phyloP scores from a whole-genome alignment of 495 filamentous ascomycete genomes.

The Tuber borchii region DNA sequence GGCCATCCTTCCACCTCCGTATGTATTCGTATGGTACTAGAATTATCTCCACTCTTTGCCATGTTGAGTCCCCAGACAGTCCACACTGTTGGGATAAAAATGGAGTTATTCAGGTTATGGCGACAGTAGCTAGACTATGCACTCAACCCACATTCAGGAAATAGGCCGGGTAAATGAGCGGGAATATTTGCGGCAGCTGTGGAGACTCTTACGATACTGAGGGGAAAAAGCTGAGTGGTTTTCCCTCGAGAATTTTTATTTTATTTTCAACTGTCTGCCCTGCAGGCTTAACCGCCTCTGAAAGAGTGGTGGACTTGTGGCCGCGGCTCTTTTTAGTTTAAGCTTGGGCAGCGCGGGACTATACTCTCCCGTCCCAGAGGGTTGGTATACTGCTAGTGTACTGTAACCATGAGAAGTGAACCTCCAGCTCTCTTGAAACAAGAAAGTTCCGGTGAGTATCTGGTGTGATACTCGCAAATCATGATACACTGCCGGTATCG shows the following conservation, averaged over 20 bases:
- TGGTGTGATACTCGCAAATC: neutral
- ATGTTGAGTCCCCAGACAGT: neutral
- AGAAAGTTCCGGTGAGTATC: neutral
- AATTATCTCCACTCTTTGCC: neutral
- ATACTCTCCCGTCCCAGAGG: neutral
- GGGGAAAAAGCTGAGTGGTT: neutral
- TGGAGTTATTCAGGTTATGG: no score
- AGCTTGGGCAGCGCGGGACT: neutral
- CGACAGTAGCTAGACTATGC: neutral
- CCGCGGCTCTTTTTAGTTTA: neutral
- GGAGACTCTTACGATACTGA: neutral
- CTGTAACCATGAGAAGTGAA: neutral
- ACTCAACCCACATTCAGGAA: neutral
- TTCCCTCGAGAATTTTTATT: neutral
- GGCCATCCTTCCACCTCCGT: no score
- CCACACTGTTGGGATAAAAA: neutral
- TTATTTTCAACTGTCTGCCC: neutral
- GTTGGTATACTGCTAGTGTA: neutral
- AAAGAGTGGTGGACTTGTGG: neutral
- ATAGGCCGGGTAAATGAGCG: neutral
- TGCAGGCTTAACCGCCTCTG: neutral
- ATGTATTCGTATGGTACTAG: neutral
- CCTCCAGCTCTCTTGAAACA: neutral
- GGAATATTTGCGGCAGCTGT: neutral
- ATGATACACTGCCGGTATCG: neutral